Evolutionary conservation across 306 rosid genomes (phyloP).

Genomic region (Prunus armeniaca): DNA sequence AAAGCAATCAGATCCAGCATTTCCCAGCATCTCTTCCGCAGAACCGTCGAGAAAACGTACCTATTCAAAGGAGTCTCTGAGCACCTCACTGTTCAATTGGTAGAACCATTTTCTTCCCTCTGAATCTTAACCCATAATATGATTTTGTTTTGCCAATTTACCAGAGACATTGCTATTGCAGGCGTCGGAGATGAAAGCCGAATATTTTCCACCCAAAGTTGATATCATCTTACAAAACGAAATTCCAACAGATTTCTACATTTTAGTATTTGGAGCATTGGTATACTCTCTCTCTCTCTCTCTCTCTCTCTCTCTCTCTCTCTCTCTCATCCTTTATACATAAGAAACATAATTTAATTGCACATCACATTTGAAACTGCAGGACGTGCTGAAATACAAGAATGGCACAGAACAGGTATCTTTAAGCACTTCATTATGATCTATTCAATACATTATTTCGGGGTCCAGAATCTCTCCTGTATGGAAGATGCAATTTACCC

Average conservation of each 20-base stretch:
- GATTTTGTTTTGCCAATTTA: background rate
- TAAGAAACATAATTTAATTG: conserved; percentile 7
- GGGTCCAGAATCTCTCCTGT: background rate
- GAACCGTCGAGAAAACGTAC: conserved; percentile 53
- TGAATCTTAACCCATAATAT: background rate
- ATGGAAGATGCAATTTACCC: background rate
- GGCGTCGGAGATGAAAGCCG: conserved; percentile 82
- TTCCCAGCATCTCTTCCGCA: conserved; percentile 70
- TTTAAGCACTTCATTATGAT: conserved; percentile 12
- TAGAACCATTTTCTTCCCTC: conserved; percentile 17
- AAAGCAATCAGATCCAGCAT: conserved; percentile 75
- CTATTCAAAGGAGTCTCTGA: conserved; percentile 69
- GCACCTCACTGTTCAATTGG: conserved; percentile 69
- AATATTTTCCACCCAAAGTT: conserved; percentile 82
- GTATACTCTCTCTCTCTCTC: conserved; percentile 39
- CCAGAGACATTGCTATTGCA: conserved; percentile 13
- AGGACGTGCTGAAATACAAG: conserved; percentile 65
- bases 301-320: conserved; percentile 4
- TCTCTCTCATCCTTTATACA: background rate
- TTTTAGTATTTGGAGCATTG: conserved; percentile 76
- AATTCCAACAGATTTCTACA: conserved; percentile 73
- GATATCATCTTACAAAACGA: conserved; percentile 81
- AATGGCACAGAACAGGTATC: conserved; percentile 80
- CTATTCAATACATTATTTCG: background rate
- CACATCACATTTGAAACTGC: conserved; percentile 38